Evolutionary conservation across 2,329 filamentous ascomycete species (phyloP), one percentile per base, ranked within the genome.

Genomic region (Nannizziopsis arthrosporioides): DNA sequence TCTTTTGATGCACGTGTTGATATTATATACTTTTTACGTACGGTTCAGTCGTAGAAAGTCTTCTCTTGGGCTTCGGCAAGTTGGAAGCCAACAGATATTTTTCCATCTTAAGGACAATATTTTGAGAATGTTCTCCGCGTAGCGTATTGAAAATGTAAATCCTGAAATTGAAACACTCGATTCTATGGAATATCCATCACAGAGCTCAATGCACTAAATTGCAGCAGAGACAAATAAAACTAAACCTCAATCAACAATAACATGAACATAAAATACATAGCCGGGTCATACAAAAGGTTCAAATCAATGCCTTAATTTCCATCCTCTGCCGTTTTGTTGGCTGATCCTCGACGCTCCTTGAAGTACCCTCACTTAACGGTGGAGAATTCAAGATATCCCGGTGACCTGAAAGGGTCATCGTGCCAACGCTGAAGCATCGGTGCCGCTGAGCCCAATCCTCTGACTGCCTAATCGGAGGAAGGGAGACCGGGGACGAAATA

Each of bases 1-100:
- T 68, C 45, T 56, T 68, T 8, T 68, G 53, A 57, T 49, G 42
- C 12, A 34, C 48, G 17, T 46, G 42, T 18, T 36, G 44, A 14
- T 39, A 38, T 10, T 34, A 45, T 22, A 18, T 18, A 15, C 36
- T 42, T 34, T 27, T 27, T 27, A 7, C 22, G 7, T 27, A 27
- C 22, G 22, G 7, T 27, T 27, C 7, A 27, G 22, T 27, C 22
- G 7, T 27, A 7, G 22, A 27, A 7, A 27, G 7, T 7, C 4
- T 27, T 27, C 7, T 27, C 22, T 3, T 27, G 3, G 7, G 22
- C 22, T 4, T 27, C 7, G 22, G 22, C 4, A 4, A 27, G 22
- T 27, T 27, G 22, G 7, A 27, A 27, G 22, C 22, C 4, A 27
- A 27, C 7, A 4, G 22, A 3, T 27, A 27, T 4, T 4, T 27